Evolutionary conservation across 2,329 filamentous ascomycete genomes (phyloP), one percentile per base, ranked within the genome.

Genomic region (Paradendryphiella salina): DNA sequence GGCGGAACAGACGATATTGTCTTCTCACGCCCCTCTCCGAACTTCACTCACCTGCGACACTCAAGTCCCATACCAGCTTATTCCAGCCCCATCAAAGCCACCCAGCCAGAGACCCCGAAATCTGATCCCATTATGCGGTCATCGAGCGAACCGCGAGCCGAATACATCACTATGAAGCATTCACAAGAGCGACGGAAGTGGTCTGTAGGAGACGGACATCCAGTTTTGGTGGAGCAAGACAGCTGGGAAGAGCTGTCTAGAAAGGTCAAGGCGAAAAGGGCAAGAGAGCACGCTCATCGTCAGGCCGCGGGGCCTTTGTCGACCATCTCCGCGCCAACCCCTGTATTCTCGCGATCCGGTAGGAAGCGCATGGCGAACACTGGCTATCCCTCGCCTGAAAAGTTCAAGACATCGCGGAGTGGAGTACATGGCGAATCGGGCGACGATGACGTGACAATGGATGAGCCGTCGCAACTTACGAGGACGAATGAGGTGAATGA

Each of bases 21-120:
- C 14, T 71, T 75, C 46, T 73, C 74, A 29, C 73, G 77, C 15
- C 77, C 77, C 2, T 79, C 76, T 14, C 77, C 77, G 5, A 76
- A 77, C 45, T 69, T 76, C 44, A 56, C 64, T 32, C 54, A 64
- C 39, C 52, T 52, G 42, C 69, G 62, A 50, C 65, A 65, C 45
- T 74, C 75, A 7, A 76, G 76, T 35, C 73, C 75, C 5, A 54
- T 65, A 3, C 58, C 61, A 26, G 50, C 60, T 3, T 59, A 70
- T 31, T 76, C 76, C 7, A 77, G 75, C 35, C 76, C 75, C 8
- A 70, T 63, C 43, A 74, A 72, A 50, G 43, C 55, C 15, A 52
- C 53, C 21, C 59, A 55, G 18, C 42, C 52, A 20, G 60, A 63
- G 21, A 50, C 45, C 14, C 51, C 57, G 37, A 61, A 56, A 15